These are phyloP conservation scores for Fusarium incarnatum DNA, from an alignment of 2,329 filamentous ascomycete species.

Conservation along the genomic window DNA sequence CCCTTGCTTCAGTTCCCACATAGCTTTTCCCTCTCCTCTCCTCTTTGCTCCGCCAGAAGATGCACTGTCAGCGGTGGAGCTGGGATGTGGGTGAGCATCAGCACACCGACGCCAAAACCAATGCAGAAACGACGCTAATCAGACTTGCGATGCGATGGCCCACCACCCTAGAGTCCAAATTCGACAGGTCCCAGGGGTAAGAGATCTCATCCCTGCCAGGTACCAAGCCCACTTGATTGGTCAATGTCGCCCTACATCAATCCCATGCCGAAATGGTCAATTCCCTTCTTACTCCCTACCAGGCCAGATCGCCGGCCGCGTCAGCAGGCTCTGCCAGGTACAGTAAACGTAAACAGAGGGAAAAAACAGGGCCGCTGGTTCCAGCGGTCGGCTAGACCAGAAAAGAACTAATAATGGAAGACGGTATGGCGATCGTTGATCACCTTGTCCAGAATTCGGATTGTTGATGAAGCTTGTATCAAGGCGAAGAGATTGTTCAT, in stretches of 20 bases:
- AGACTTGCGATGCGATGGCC: constrained; percentile 9
- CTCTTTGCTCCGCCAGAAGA: constrained; percentile 12
- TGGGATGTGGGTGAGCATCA: constrained; percentile 30
- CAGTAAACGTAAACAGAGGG: constrained; percentile 14
- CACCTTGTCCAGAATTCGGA: constrained; percentile 10
- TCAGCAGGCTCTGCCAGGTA: constrained; percentile 31
- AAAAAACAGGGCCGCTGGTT: constrained; percentile 19
- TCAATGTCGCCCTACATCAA: constrained; percentile 9
- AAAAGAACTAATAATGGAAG: constrained; percentile 14
- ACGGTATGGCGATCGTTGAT: constrained; percentile 21
- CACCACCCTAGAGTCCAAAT: constrained; percentile 39
- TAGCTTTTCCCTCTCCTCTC: constrained; percentile 9
- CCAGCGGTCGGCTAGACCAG: constrained; percentile 24
- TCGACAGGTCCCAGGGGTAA: constrained; percentile 29
- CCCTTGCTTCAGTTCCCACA: constrained; percentile 30
- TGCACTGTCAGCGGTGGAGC: constrained; percentile 26
- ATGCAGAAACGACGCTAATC: constrained; percentile 32
- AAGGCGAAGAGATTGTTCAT: constrained; percentile 5
- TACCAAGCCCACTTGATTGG: constrained; percentile 41
- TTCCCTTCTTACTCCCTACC: constrained; percentile 16
- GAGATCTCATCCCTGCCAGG: constrained; percentile 40
- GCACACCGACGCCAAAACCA: constrained; percentile 36
- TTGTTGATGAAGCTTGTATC: constrained; percentile 6
- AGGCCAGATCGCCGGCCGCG: constrained; percentile 40
- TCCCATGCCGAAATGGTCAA: constrained; percentile 14